A percentile compares a stretch with the other conserved stretches of the same genome.
Evolutionary conservation across 2,329 filamentous ascomycete genomes (phyloP).

Genomic region (Pestalotiopsis sp.): DNA sequence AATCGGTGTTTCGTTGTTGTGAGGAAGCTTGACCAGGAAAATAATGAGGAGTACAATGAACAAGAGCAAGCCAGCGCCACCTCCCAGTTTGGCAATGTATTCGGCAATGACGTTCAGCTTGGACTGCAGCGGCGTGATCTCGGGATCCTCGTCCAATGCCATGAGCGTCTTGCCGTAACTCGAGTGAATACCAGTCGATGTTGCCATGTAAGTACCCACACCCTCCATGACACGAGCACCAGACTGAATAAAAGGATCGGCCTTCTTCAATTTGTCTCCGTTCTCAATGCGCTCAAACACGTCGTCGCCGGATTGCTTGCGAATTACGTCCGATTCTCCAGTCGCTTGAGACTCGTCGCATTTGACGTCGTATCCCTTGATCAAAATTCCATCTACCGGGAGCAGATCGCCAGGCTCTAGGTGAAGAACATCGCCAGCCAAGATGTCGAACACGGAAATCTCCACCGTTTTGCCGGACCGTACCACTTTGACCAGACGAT

Average conservation of each 20-base stretch:
- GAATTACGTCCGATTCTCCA: constrained; percentile 77
- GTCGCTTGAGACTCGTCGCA: constrained; percentile 80
- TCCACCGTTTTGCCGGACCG: constrained; percentile 72
- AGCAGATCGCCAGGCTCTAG: constrained; percentile 77
- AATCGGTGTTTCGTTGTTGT: constrained; percentile 58
- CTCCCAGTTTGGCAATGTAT: constrained; percentile 78
- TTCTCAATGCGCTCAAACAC: constrained; percentile 72
- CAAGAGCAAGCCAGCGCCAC: constrained; percentile 74
- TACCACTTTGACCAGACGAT: constrained; percentile 71
- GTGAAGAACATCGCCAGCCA: constrained; percentile 71
- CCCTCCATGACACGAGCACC: constrained; percentile 79
- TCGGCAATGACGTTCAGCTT: constrained; percentile 77
- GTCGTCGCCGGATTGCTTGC: constrained; percentile 68
- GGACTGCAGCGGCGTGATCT: constrained; percentile 76
- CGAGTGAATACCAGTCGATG: constrained; percentile 73
- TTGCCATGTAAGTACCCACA: constrained; percentile 74
- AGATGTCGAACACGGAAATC: constrained; percentile 69
- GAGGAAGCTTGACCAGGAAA: constrained; percentile 71
- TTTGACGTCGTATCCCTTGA: constrained; percentile 73
- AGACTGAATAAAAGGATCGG: constrained; percentile 86
- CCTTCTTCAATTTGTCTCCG: constrained; percentile 67
- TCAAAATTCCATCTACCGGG: constrained; percentile 73
- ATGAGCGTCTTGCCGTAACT: constrained; percentile 77
- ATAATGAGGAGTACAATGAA: constrained; percentile 87
- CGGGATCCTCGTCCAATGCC: constrained; percentile 72